Base-by-base conservation (phyloP, 768 basidiomycete genomes). In the Austroboletus eburneus region DNA sequence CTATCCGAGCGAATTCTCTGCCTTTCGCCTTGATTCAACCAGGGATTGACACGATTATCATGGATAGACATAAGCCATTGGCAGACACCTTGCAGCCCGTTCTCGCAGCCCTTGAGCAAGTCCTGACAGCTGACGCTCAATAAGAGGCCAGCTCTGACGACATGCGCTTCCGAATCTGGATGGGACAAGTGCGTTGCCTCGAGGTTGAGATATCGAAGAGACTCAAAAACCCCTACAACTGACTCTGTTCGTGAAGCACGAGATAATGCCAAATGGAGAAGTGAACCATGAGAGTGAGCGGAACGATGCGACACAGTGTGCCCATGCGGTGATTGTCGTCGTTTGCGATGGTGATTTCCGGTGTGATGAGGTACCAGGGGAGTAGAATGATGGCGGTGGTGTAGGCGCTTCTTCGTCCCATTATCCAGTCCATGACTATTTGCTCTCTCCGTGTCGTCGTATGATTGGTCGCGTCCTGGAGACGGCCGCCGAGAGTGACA, bases 151-250 rank as follows among this genome's bases (percentile, higher is more conserved):
- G 73, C 72, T 44, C 65, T 64, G 34, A 67, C 66, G 5, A 75
- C 74, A 42, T 75, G 70, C 16, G 61, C 61, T 14, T 71, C 71
- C 2, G 69, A 66, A 46, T 73, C 60, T 2, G 78, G 79, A 48
- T 83, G 79, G 25, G 66, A 62, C 29, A 81, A 62, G 32, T 75
- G 64, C 24, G 65, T 75, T 22, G 77, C 74, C 57, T 88, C 85
- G 3, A 88, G 67, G 51, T 87, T 78, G 46, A 87, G 67, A 58
- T 87, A 88, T 23, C 78, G 66, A 54, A 86, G 80, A 3, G 77
- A 78, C 66, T 88, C 86, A 49, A 88, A 88, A 13, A 85, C 79
- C 2, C 84, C 87, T 1, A 88, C 87, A 0, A 76, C 76, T 23
- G 72, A 67, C 56, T 87, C 81, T 18, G 52, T 54, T 51, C 63